Percentiles rank a stretch among this genome's conserved stretches.
Evolutionary conservation across 169 alveolate species (phyloP).

Genomic region (Babesia sp.): DNA sequence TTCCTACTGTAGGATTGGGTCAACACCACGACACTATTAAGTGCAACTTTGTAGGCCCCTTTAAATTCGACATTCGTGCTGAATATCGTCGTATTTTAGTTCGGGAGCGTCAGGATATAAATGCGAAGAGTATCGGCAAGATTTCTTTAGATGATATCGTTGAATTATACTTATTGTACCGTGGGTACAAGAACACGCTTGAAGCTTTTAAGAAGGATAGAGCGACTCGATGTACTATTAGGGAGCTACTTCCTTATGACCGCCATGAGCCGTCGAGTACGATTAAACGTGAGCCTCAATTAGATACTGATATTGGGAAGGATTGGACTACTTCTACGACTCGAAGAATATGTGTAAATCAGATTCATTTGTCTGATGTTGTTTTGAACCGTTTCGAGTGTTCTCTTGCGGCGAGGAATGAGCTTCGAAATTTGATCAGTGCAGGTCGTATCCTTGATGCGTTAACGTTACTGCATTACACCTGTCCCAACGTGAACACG

Average conservation of each 20-base stretch:
- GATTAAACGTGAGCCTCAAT: neutral
- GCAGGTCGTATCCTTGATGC: constrained; percentile 21
- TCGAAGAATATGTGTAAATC: neutral
- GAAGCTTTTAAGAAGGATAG: constrained; percentile 51
- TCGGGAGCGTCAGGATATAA: constrained; percentile 32
- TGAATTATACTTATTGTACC: constrained; percentile 25
- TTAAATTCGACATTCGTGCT: constrained; percentile 53
- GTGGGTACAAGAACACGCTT: constrained; percentile 49
- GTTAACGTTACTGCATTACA: neutral
- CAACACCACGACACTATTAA: constrained; percentile 43
- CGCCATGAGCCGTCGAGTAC: too few species aligned
- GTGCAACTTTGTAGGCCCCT: constrained; percentile 73
- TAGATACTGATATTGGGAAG: neutral
- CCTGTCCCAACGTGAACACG: constrained; percentile 3
- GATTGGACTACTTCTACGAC: neutral
- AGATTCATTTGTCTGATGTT: constrained; percentile 21
- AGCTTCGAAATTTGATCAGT: neutral
- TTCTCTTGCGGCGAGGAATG: constrained; percentile 18
- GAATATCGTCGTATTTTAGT: constrained; percentile 29
- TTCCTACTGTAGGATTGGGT: constrained; percentile 68
- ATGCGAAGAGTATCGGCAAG: neutral
- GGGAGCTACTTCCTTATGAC: neutral
- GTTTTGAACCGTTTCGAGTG: constrained; percentile 20
- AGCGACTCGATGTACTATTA: neutral
- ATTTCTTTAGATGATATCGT: constrained; percentile 16